Evolutionary conservation across 495 filamentous ascomycete genomes (phyloP).

Genomic region (Mycothermus thermophilus): DNA sequence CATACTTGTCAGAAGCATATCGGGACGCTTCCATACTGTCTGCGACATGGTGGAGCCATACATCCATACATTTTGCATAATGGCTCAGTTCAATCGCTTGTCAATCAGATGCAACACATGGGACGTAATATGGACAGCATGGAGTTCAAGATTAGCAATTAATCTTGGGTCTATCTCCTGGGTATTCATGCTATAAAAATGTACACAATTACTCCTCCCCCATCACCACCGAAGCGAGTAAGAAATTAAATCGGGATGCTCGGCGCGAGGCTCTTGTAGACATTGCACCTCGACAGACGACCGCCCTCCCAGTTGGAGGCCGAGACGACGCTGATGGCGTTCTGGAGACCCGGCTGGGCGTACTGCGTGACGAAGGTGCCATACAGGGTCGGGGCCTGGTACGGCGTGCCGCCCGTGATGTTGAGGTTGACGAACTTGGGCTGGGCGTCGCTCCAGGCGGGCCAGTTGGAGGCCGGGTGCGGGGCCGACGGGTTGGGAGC

Average conservation of each 20-base stretch:
- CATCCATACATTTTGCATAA: too few species aligned
- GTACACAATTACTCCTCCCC: too few species aligned
- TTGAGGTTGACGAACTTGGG: slow-evolving; percentile 40
- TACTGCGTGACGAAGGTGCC: slow-evolving; percentile 22
- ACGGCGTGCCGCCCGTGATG: slow-evolving; percentile 35
- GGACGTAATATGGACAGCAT: too few species aligned
- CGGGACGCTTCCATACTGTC: too few species aligned
- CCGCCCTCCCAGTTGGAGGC: slow-evolving; percentile 2
- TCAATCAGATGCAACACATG: too few species aligned
- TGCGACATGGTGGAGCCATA: too few species aligned
- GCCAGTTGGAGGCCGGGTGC: slow-evolving; percentile 20
- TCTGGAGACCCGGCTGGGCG: slow-evolving; percentile 34
- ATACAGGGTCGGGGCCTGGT: slow-evolving; percentile 9
- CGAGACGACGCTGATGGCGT: slow-evolving; percentile 27
- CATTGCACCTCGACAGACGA: slow-evolving; percentile 1
- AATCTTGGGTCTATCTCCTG: too few species aligned
- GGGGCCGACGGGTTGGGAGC: slow-evolving; percentile 13
- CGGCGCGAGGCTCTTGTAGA: neutral
- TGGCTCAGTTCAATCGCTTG: too few species aligned
- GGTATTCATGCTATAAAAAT: too few species aligned
- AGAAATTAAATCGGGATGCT: slow-evolving; percentile 2
- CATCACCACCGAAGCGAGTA: too few species aligned
- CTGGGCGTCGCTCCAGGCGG: slow-evolving; percentile 18
- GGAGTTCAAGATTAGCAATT: too few species aligned
- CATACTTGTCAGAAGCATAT: too few species aligned